phyloP scores from a whole-genome alignment of 78 protist species.

The Bigelowiella natans region DNA sequence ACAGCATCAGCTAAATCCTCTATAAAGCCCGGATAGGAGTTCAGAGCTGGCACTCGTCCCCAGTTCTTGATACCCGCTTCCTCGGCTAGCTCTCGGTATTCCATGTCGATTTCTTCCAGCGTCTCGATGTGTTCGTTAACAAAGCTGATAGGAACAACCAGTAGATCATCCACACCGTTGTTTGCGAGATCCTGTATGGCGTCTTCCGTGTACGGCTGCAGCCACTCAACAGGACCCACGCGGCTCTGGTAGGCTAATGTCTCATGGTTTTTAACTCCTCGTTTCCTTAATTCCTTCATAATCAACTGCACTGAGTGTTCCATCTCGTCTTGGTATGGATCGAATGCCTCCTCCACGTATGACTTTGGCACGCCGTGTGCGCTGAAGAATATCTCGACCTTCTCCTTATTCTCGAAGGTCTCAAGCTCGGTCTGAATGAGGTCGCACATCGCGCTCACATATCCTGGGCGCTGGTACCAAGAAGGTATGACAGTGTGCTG shows the following conservation, averaged over 20 bases:
- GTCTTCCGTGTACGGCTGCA: background rate
- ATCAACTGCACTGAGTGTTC: background rate
- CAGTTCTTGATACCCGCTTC: conserved; percentile 26
- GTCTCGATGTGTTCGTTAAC: conserved; percentile 7
- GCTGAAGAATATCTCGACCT: conserved; percentile 10
- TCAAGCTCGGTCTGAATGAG: conserved; percentile 14
- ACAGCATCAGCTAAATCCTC: background rate
- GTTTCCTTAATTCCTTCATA: conserved; percentile 9
- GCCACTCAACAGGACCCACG: background rate
- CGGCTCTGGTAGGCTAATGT: conserved; percentile 23
- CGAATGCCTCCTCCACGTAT: conserved; percentile 24
- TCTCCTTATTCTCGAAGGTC: background rate
- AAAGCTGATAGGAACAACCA: conserved; percentile 1
- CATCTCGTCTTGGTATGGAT: conserved; percentile 29
- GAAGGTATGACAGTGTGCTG: conserved; percentile 11
- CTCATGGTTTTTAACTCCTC: background rate
- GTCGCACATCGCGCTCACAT: background rate
- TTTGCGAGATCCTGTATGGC: background rate
- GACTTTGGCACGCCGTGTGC: conserved; percentile 38
- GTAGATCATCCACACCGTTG: background rate
- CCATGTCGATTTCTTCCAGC: conserved; percentile 2
- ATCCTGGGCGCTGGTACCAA: background rate
- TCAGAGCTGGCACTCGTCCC: conserved; percentile 18
- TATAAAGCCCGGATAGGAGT: conserved; percentile 25
- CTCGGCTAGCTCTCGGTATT: conserved; percentile 30